Evolutionary conservation across 257 asterid genomes (phyloP), one percentile per base, ranked within the genome.

Genomic region (Solanum raphanifolium): DNA sequence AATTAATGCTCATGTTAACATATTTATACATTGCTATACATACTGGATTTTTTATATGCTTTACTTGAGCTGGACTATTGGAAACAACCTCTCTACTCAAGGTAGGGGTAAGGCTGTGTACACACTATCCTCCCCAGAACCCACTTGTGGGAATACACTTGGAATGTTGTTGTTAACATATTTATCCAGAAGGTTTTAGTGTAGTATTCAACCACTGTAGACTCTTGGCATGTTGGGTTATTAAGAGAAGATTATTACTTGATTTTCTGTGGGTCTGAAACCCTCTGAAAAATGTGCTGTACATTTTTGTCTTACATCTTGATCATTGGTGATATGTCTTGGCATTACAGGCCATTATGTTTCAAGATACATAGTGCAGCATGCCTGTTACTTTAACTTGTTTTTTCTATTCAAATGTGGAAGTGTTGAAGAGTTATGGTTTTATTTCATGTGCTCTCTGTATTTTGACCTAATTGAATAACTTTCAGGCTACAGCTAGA

Each of bases 401-500:
- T 27, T 27, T 81, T 43, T 79, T 18, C 36, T 13, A 25, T 41
- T 68, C 82, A 13, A 66, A 46, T 38, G 58, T 55, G 52, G 38
- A 74, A 85, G 13, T 55, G 85, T 31, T 82, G 46, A 21, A 38
- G 23, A 78, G 84, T 86, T 87, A 84, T 62, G 48, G 62, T 7
- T 71, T 74, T 76, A 60, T 83, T 86, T 84, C 36, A 66, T 36
- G 90, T 35, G 78, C 43, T 85, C 88, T 12, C 89, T 76, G 35
- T 82, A 83, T 74, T 81, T 81, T 66, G 87, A 29, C 1, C 38
- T 85, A 69, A 48, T 46, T 89, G 21, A 83, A 86, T 75, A 9
- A 39, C 83, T 90, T 78, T 69, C 91, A 96, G 98, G 90, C 90
- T 86, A 86, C 98, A 92, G 92, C 95, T 88, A 83, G 98, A 93